These are phyloP conservation scores for Xylaria sp. DNA, from an alignment of 2,329 filamentous ascomycete genomes.

Conservation along the genomic window DNA sequence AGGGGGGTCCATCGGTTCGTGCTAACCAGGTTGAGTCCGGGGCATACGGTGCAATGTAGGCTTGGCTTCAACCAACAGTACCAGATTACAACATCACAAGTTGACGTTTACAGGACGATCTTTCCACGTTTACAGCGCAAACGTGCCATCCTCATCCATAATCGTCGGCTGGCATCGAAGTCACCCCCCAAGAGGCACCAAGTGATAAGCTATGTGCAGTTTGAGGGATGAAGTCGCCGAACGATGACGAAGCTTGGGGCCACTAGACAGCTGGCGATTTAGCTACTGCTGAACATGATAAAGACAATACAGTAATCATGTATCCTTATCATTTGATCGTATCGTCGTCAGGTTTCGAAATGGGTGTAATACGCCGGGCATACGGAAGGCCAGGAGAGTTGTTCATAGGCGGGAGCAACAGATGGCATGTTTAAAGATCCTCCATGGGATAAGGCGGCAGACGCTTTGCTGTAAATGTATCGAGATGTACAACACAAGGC, in stretches of 20 bases:
- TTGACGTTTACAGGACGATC: conserved; percentile 5
- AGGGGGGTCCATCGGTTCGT: background rate
- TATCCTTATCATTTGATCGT: conserved; percentile 13
- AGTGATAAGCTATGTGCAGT: conserved; percentile 8
- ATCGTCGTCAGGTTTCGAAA: conserved; percentile 1
- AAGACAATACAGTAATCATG: conserved; percentile 23
- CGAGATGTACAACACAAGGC: too few species aligned
- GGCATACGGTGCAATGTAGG: conserved; percentile 6
- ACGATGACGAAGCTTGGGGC: conserved; percentile 15
- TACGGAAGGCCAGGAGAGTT: background rate
- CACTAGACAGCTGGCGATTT: conserved; percentile 19
- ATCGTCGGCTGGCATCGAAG: background rate
- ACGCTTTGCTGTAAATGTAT: too few species aligned
- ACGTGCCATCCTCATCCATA: conserved; percentile 6
- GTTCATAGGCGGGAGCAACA: conserved; percentile 1
- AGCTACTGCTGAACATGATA: conserved; percentile 3
- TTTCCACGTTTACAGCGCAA: conserved; percentile 11
- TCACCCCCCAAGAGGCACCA: background rate
- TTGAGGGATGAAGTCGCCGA: background rate
- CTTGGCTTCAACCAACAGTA: conserved; percentile 14
- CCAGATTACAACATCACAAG: conserved; percentile 10
- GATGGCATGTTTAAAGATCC: background rate
- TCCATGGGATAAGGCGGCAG: background rate
- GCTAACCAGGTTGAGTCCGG: background rate
- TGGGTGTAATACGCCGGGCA: background rate